phyloP scores from a whole-genome alignment of 805 yeast genomes.

The Candida sithepensis region DNA sequence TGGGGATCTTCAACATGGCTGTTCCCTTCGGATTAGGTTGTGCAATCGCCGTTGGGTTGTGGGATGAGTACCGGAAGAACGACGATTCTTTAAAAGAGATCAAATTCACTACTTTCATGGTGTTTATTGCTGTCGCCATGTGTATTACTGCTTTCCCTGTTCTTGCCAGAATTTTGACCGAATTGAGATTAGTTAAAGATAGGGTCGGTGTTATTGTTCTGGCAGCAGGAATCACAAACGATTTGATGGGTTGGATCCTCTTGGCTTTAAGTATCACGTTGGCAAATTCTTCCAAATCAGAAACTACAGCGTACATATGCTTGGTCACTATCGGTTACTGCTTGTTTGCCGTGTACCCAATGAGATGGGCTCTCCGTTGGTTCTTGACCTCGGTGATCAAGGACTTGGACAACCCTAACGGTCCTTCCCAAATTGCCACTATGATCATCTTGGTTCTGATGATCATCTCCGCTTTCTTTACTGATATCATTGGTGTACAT shows the following conservation, averaged over 20 bases:
- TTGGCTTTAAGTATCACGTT: slow-evolving; percentile 73
- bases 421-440: slow-evolving; percentile 63
- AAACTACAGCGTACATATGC: slow-evolving; percentile 65
- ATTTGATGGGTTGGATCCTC: slow-evolving; percentile 76
- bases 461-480: slow-evolving; percentile 68
- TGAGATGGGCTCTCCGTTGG: slow-evolving; percentile 45
- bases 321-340: slow-evolving; percentile 70
- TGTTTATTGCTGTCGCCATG: slow-evolving; percentile 78
- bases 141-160: slow-evolving; percentile 87
- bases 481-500: slow-evolving; percentile 83
- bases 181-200: slow-evolving; percentile 64
- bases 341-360: slow-evolving; percentile 53
- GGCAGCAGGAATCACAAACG: slow-evolving; percentile 81
- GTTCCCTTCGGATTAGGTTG: slow-evolving; percentile 81
- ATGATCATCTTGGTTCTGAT: slow-evolving; percentile 52
- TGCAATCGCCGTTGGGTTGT: slow-evolving; percentile 64
- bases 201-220: slow-evolving; percentile 71
- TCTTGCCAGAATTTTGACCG: slow-evolving; percentile 72
- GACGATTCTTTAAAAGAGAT: slow-evolving; percentile 34
- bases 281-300: slow-evolving; percentile 68
- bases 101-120: slow-evolving; percentile 70
- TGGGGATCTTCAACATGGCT: slow-evolving; percentile 70
- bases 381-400: slow-evolving; percentile 40
- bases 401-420: slow-evolving; percentile 47
- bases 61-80: slow-evolving; percentile 45